phyloP scores from a whole-genome alignment of 768 basidiomycete species.

The Boletus rubropictus region DNA sequence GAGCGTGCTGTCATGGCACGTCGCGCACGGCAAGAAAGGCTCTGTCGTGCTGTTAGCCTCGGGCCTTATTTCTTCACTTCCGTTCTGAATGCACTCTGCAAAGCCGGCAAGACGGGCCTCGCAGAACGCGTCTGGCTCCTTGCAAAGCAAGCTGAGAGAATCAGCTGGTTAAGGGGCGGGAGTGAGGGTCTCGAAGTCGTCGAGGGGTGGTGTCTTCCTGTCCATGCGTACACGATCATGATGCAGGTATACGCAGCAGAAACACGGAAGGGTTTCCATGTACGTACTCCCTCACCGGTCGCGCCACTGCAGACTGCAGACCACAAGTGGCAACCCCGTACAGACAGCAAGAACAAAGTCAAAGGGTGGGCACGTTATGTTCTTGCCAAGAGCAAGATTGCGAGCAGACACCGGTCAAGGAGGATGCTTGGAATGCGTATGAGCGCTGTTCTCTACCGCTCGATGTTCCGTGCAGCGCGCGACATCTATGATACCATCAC shows the following conservation, averaged over 20 bases:
- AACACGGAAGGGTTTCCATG: constrained; percentile 29
- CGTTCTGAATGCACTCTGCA: constrained; percentile 56
- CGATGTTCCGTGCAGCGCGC: constrained; percentile 32
- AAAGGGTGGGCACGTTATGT: constrained; percentile 35
- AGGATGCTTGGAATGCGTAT: constrained; percentile 28
- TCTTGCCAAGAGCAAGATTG: constrained; percentile 18
- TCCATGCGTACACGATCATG: constrained; percentile 70
- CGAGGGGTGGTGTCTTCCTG: constrained; percentile 59
- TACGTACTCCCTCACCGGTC: constrained; percentile 6
- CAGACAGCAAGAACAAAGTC: constrained; percentile 17
- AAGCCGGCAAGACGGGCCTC: constrained; percentile 47
- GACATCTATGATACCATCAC: constrained; percentile 23
- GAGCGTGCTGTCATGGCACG: constrained; percentile 25
- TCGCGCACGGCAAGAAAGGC: constrained; percentile 25
- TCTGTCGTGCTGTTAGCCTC: constrained; percentile 40
- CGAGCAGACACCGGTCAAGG: constrained; percentile 21
- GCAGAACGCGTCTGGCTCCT: constrained; percentile 63
- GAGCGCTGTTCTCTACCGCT: constrained; percentile 30
- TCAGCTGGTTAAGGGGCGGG: constrained; percentile 40
- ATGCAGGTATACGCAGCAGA: constrained; percentile 52
- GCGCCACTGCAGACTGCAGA: constrained; percentile 3
- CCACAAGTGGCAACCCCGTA: constrained; percentile 15
- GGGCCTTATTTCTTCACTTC: constrained; percentile 59
- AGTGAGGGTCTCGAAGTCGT: constrained; percentile 17
- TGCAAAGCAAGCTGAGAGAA: constrained; percentile 52